Evolutionary conservation across 495 filamentous ascomycete species (phyloP), one percentile per base, ranked within the genome.

Genomic region (Penicillium pancosmium): DNA sequence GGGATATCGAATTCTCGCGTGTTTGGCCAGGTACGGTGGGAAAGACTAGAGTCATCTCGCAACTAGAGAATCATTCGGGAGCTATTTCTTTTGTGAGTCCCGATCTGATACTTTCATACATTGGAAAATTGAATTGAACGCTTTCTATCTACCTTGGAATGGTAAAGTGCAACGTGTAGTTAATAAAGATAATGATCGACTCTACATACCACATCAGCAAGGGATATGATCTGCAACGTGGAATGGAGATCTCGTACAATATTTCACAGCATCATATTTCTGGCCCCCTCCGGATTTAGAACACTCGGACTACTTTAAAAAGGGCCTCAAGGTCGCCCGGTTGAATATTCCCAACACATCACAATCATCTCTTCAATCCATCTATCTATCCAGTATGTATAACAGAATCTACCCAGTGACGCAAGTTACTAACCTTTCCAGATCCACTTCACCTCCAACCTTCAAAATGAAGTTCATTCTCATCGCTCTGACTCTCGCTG

Each of bases 391-490:
- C 21, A 19, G 47, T 50, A 50, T 25, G 11, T 9, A 46, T 5
- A n/a, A 3, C 47, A 15, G 13, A 23, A 4, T 19, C 19, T 31
- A 16, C 1, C 4, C 11, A 4, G 11, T 12, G 5, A 38, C 4
- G 1, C 4, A 38, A 13, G 36, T n/a, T 4, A 38, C 36, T 38
- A n/a, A 38, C 36, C 36, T 38, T n/a, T n/a, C 12, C 11, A 38
- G 36, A 38, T 1, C 15, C 36, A 38, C 5, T 44, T 19, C 16
- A 16, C 15, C 4, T 13, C 11, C 21, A 50, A 19, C 49, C 23
- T 9, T 27, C 25, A 51, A 25, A 21, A 59, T 59, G 56, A 48
- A 59, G 56, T 59, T 59, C 50, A 59, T 53, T 13, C 21, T 59
- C 27, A 25, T 36, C 23, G 27, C 56, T 21, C 41, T 59, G 4